Conservation (phyloP, 1,284 basidiomycete species). For the Papiliotrema nemorosa region DNA sequence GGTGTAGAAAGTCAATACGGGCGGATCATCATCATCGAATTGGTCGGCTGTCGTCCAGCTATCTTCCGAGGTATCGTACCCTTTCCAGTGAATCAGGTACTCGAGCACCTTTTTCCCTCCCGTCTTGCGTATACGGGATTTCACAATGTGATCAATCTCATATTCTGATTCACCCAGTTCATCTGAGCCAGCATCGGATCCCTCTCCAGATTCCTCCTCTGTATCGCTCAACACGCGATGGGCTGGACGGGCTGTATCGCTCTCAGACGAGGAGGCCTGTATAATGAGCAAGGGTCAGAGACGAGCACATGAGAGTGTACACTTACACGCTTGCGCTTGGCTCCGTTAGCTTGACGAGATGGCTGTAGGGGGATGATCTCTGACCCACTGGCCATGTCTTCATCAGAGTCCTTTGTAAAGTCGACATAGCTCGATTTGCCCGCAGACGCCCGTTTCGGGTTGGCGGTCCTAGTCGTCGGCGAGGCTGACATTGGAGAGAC, state of each 20-base stretch:
- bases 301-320: not conserved
- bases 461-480: not conserved
- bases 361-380: not conserved
- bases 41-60: conserved; percentile 37
- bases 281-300: too few species aligned
- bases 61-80: conserved; percentile 27
- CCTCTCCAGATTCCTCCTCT: not conserved
- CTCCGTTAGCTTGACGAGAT: conserved; percentile 1
- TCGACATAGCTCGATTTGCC: conserved; percentile 13
- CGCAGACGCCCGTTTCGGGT: not conserved
- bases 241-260: too few species aligned
- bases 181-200: not conserved
- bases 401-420: conserved; percentile 23
- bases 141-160: conserved; percentile 40
- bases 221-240: not conserved
- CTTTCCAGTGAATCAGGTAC: conserved; percentile 40
- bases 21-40: conserved; percentile 47
- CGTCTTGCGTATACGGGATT: conserved; percentile 23
- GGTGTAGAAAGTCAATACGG: conserved; percentile 31
- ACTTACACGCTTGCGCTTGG: conserved; percentile 25
- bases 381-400: conserved; percentile 9
- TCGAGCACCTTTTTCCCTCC: conserved; percentile 25
- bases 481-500: not conserved
- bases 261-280: too few species aligned
- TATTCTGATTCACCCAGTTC: conserved; percentile 35